Conservation (phyloP, 768 basidiomycete species). For the Cubamyces lactineus region DNA sequence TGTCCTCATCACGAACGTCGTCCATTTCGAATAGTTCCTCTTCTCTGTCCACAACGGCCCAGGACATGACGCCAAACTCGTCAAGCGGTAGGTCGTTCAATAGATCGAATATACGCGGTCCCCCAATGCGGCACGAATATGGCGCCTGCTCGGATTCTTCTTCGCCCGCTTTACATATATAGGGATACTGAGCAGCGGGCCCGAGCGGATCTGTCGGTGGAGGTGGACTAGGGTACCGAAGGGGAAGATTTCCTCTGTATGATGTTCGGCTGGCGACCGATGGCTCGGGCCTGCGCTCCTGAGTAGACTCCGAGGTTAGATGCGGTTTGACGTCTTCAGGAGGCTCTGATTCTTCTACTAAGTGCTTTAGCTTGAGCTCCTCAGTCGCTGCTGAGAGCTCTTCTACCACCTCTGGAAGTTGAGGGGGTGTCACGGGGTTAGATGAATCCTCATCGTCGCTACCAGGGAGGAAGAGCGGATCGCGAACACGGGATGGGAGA, state of each 20-base stretch:
- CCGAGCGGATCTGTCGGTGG: slow-evolving; percentile 27
- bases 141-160: slow-evolving; percentile 7
- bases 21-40: slow-evolving; percentile 77
- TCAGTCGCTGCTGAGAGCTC: not conserved
- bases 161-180: slow-evolving; percentile 11
- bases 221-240: slow-evolving; percentile 27
- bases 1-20: slow-evolving; percentile 73
- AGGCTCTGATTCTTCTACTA: not conserved
- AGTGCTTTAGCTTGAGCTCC: not conserved
- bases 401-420: not conserved
- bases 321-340: not conserved
- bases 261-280: not conserved
- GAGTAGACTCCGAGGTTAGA: no score
- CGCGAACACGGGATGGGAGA: not conserved
- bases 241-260: slow-evolving; percentile 21
- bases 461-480: slow-evolving; percentile 3
- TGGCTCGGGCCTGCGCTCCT: not conserved
- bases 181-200: slow-evolving; percentile 31
- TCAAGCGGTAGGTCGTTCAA: slow-evolving; percentile 61
- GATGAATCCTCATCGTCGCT: slow-evolving; percentile 6
- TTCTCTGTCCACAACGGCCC: slow-evolving; percentile 72
- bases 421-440: slow-evolving; percentile 9
- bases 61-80: slow-evolving; percentile 64
- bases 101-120: slow-evolving; percentile 66
- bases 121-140: slow-evolving; percentile 69